phyloP scores from a whole-genome alignment of 768 basidiomycete species.

The Termitomyces sp. region DNA sequence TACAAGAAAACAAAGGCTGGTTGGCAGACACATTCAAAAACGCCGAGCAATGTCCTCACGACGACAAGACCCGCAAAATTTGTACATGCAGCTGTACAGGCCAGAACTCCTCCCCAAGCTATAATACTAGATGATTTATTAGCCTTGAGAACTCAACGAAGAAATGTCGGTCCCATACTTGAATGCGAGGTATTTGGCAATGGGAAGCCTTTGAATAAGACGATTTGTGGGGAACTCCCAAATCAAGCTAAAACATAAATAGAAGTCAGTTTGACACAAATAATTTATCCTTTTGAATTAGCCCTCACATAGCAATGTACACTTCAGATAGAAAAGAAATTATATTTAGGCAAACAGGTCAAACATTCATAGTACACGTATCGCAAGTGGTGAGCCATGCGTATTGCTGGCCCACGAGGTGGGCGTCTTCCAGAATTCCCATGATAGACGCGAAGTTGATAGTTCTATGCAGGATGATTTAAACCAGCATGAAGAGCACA shows the following conservation, averaged over 20 bases:
- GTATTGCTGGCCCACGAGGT: constrained; percentile 44
- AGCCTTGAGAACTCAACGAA: not conserved
- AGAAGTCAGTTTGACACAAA: not conserved
- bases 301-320: constrained; percentile 32
- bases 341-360: not conserved
- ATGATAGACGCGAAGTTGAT: constrained; percentile 43
- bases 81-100: constrained; percentile 42
- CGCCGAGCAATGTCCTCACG: constrained; percentile 40
- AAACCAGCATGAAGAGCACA: not conserved
- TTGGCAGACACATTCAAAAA: constrained; percentile 44
- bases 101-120: constrained; percentile 41
- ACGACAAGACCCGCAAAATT: constrained; percentile 37
- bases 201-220: constrained; percentile 40
- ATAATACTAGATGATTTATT: constrained; percentile 19
- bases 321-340: constrained; percentile 17
- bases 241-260: constrained; percentile 18
- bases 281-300: not conserved
- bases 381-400: constrained; percentile 43
- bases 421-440: constrained; percentile 37
- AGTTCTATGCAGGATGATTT: constrained; percentile 20
- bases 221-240: constrained; percentile 47
- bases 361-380: constrained; percentile 14
- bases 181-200: constrained; percentile 44
- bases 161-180: constrained; percentile 22
- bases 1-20: constrained; percentile 41